Conservation (phyloP, 2,329 filamentous ascomycete species). For the Sporothrix euskadiensis region DNA sequence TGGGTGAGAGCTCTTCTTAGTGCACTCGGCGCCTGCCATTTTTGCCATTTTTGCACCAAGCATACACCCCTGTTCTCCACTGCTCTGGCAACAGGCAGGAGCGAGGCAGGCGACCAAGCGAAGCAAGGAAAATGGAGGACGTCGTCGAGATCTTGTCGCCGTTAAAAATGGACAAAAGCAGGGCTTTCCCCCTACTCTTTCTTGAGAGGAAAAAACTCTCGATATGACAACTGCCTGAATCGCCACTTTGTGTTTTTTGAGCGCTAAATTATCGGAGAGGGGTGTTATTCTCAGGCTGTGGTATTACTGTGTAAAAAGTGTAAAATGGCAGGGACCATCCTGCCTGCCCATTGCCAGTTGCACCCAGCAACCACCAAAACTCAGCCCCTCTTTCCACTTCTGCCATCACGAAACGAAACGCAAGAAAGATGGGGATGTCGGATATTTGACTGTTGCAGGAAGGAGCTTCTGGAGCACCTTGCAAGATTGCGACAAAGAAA, state of each 20-base stretch:
- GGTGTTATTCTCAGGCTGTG: neutral
- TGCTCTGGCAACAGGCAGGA: slow-evolving; percentile 20
- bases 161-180: neutral
- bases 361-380: slow-evolving; percentile 25
- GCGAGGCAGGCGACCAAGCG: neutral
- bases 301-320: neutral
- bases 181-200: neutral
- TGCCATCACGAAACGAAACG: neutral
- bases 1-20: neutral
- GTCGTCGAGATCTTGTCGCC: neutral
- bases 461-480: neutral
- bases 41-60: slow-evolving; percentile 12
- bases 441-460: slow-evolving; percentile 12
- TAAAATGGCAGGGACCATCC: neutral
- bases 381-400: neutral
- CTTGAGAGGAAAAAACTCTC: neutral
- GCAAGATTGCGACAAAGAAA: neutral
- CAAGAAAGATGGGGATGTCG: neutral
- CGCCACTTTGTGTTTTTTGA: neutral
- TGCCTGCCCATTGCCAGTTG: slow-evolving; percentile 17
- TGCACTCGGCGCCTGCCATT: neutral
- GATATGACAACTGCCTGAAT: neutral
- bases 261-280: neutral
- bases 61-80: slow-evolving; percentile 20
- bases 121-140: slow-evolving; percentile 12